Evolutionary conservation across 148 eudicot species (phyloP).

Genomic region (Silene conica): DNA sequence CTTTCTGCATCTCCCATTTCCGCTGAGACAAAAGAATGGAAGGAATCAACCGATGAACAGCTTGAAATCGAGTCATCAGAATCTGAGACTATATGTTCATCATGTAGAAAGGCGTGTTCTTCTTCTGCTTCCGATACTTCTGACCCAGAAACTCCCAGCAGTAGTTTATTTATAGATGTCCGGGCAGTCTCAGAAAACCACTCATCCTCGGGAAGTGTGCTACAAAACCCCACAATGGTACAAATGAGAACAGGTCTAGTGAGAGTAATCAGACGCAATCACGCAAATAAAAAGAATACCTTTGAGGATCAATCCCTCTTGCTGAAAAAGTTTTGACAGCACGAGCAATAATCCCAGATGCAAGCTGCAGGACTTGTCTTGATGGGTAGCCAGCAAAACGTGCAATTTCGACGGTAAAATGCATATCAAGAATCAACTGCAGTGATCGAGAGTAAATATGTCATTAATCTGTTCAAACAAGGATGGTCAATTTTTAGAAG

Average conservation of each 20-base stretch:
- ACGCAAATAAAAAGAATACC: conserved; percentile 36
- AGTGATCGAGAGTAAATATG: conserved; percentile 9
- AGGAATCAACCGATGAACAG: conserved; percentile 51
- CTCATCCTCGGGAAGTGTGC: conserved; percentile 90
- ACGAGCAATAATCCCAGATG: conserved; percentile 78
- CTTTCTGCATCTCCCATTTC: conserved; percentile 68
- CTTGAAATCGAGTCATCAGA: conserved; percentile 75
- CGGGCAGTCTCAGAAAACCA: conserved; percentile 91
- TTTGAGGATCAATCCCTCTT: conserved; percentile 89
- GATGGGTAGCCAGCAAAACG: conserved; percentile 85
- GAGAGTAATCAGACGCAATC: background rate
- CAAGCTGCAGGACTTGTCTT: conserved; percentile 63
- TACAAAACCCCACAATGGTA: conserved; percentile 16
- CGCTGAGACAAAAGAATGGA: conserved; percentile 91
- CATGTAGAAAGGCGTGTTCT: conserved; percentile 39
- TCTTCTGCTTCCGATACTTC: conserved; percentile 79
- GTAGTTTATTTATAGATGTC: conserved; percentile 68
- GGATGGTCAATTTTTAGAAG: too few species aligned
- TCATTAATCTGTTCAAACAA: background rate
- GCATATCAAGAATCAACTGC: conserved; percentile 98
- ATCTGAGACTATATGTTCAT: conserved; percentile 51
- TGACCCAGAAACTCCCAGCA: conserved; percentile 67
- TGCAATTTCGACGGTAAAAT: conserved; percentile 97
- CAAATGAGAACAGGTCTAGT: background rate
- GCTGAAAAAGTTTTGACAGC: conserved; percentile 79